Conservation (phyloP, 139 green algal species). For the Protoeuglena noctilucae region DNA sequence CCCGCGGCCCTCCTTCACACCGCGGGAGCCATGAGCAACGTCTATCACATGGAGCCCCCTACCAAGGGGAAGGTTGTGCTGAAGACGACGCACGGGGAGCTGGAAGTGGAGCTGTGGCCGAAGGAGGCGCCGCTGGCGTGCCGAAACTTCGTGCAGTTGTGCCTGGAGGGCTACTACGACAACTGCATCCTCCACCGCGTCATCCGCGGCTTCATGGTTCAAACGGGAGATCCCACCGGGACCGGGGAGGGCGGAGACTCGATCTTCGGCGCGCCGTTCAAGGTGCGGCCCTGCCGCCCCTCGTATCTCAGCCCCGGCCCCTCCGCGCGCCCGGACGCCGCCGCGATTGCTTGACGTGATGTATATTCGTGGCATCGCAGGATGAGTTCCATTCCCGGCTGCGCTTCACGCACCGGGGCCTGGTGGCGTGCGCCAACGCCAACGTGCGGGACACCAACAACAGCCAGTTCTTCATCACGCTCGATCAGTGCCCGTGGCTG, state of each 20-base stretch:
- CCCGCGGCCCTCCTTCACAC: neutral
- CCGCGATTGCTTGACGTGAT: too few species aligned
- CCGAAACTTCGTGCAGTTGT: constrained; percentile 93
- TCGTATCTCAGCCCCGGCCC: too few species aligned
- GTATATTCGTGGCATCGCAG: too few species aligned
- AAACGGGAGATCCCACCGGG: constrained; percentile 61
- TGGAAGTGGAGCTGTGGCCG: constrained; percentile 93
- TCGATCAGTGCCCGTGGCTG: constrained; percentile 51
- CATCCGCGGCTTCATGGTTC: constrained; percentile 63
- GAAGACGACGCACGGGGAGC: constrained; percentile 64
- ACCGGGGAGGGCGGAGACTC: constrained; percentile 38
- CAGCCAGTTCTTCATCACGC: constrained; percentile 84
- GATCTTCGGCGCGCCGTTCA: constrained; percentile 33
- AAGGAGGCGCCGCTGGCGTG: constrained; percentile 79
- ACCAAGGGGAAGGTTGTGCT: constrained; percentile 89
- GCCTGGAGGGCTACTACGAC: constrained; percentile 87
- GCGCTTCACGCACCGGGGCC: constrained; percentile 71
- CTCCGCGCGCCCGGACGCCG: too few species aligned
- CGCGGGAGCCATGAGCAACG: constrained; percentile 32
- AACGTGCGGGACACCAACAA: constrained; percentile 74
- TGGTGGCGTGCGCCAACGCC: constrained; percentile 87
- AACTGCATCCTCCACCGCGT: constrained; percentile 74
- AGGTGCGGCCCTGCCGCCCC: too few species aligned
- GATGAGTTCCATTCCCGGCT: constrained; percentile 87
- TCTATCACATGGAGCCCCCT: constrained; percentile 84